phyloP scores from a whole-genome alignment of 2,329 filamentous ascomycete species.

The Pseudocercospora cruenta region DNA sequence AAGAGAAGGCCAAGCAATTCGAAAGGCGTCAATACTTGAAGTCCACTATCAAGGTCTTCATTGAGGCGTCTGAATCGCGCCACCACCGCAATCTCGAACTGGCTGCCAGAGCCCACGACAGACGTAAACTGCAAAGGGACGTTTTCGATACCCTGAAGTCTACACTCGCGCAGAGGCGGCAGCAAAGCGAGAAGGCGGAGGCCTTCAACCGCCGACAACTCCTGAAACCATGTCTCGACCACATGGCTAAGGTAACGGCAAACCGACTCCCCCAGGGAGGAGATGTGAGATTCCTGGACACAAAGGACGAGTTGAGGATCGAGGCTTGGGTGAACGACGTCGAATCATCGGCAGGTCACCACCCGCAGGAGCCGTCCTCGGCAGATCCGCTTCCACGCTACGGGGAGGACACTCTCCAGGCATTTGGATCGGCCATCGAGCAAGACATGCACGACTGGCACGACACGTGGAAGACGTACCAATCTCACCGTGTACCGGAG shows the following conservation, averaged over 20 bases:
- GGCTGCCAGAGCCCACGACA: neutral
- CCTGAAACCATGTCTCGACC: neutral
- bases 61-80: neutral
- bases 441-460: neutral
- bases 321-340: constrained; percentile 1
- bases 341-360: neutral
- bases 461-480: neutral
- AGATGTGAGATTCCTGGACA: neutral
- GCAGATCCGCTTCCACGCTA: neutral
- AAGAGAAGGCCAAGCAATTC: constrained; percentile 2
- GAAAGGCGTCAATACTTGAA: neutral
- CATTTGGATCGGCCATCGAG: neutral
- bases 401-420: neutral
- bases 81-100: neutral
- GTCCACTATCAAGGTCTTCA: neutral
- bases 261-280: neutral
- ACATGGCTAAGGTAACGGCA: neutral
- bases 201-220: neutral
- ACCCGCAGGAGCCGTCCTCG: neutral
- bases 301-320: neutral
- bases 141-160: neutral
- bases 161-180: neutral
- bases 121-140: neutral
- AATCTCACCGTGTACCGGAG: neutral
- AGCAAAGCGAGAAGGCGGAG: neutral